phyloP scores from a whole-genome alignment of 2,329 filamentous ascomycete genomes.

The Celoporthe dispersa region DNA sequence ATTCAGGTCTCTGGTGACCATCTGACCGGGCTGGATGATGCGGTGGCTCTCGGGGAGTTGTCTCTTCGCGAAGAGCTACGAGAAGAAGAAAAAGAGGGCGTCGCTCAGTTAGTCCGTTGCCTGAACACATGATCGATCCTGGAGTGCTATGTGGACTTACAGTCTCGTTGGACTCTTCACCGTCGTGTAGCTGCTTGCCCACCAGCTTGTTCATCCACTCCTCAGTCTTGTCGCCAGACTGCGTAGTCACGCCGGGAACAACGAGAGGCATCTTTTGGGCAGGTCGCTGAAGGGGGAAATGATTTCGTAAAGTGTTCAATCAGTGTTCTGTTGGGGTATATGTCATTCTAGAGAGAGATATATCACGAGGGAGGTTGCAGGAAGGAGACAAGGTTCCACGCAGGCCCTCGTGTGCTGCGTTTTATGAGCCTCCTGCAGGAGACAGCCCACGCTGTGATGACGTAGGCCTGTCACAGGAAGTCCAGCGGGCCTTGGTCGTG shows the following conservation, averaged over 20 bases:
- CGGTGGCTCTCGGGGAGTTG: constrained; percentile 62
- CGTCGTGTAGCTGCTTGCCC: constrained; percentile 64
- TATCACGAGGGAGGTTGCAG: not conserved
- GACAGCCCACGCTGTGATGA: constrained; percentile 18
- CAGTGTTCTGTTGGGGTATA: not conserved
- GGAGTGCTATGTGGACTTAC: constrained; percentile 43
- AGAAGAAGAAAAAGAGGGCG: not conserved
- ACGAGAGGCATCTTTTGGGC: constrained; percentile 68
- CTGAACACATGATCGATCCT: not conserved
- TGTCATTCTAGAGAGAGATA: not conserved
- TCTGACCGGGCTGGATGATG: constrained; percentile 59
- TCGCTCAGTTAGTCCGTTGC: constrained; percentile 2
- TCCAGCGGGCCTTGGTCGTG: constrained; percentile 1
- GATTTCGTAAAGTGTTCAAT: too few relatives aligned
- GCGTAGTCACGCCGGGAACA: constrained; percentile 59
- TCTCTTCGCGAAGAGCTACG: constrained; percentile 62
- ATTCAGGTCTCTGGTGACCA: constrained; percentile 62
- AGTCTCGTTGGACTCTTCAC: constrained; percentile 51
- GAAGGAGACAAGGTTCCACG: not conserved
- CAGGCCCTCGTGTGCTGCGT: not conserved
- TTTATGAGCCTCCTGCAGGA: constrained; percentile 1
- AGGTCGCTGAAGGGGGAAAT: not conserved
- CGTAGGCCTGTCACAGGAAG: constrained; percentile 15
- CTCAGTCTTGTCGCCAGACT: constrained; percentile 51
- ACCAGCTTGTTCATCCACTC: constrained; percentile 66